phyloP scores from a whole-genome alignment of 225 moss, liverwort and hornwort species.

The Antitrichia curtipendula region DNA sequence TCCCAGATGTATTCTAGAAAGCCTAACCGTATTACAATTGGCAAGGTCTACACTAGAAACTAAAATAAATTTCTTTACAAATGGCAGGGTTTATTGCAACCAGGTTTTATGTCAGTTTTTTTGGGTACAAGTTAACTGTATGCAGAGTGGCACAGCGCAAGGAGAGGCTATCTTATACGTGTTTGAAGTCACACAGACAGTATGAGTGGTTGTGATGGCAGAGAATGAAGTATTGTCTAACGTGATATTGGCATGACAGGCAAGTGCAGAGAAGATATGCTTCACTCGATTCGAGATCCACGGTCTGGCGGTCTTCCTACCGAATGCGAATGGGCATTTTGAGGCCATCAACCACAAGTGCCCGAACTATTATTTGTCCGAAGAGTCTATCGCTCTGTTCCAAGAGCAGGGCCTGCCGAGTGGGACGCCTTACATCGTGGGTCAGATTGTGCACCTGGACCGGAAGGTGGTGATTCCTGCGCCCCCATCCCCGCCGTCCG shows the following conservation, averaged over 20 bases:
- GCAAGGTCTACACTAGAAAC: background rate
- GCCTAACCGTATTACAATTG: background rate
- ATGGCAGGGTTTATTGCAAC: background rate
- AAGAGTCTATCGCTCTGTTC: conserved; percentile 67
- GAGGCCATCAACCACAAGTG: conserved; percentile 71
- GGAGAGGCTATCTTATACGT: background rate
- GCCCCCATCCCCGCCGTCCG: conserved; percentile 6
- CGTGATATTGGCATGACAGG: conserved; percentile 10
- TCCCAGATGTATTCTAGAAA: background rate
- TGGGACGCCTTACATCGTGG: conserved; percentile 60
- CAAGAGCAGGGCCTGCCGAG: conserved; percentile 54
- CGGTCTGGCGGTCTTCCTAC: conserved; percentile 57
- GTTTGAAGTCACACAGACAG: background rate
- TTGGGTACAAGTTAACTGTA: background rate
- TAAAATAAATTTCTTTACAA: background rate
- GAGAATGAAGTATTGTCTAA: background rate
- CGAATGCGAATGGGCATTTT: conserved; percentile 50
- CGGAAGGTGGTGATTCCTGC: conserved; percentile 32
- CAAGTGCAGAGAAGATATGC: conserved; percentile 69
- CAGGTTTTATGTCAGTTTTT: background rate
- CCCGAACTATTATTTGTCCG: conserved; percentile 58
- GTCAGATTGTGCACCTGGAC: conserved; percentile 76
- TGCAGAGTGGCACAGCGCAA: background rate
- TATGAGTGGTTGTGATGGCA: background rate
- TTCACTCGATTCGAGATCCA: conserved; percentile 75